Evolutionary conservation across 2,329 filamentous ascomycete genomes (phyloP), one percentile per base, ranked within the genome.

Genomic region (Leptodontidium sp.): DNA sequence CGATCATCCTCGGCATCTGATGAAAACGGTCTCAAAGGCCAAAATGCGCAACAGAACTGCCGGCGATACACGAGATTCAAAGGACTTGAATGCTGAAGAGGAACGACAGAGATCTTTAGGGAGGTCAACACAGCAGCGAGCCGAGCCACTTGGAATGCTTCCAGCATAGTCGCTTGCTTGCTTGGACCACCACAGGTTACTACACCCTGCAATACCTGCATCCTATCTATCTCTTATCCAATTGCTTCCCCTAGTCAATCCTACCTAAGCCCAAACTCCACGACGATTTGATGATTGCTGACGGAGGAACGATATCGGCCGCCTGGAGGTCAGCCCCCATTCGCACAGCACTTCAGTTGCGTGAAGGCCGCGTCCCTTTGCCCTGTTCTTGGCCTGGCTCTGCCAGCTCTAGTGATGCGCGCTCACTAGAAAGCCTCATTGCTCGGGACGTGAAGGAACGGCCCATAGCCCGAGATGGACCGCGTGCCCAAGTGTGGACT

Each of bases 261-360:
- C 69, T 68, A 65, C 68, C 71, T 68, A 71, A 71, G 71, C 69
- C 70, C 70, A 66, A 53, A 61, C 45, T 59, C 61, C 64, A 32
- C 26, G 7, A 15, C 43, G 24, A 32, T 17, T 50, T 61, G 47
- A 2, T 35, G 53, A 65, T 61, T 69, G 70, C 65, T 71, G 68
- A 68, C 68, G 57, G 38, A 59, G 53, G 32, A 62, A 70, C 68
- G 70, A 68, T 64, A 70, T 70, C 68, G 70, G 66, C 61, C 61
- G 47, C 26, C 35, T 55, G 26, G 38, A 43, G 38, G 38, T 14
- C 35, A 59, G 57, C 35, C 12, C n/a, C 38, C 21, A 58, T 40
- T 21, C 38, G 35, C 35, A 43, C 57, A 38, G 35, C n/a, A 24
- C 57, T 45, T 35, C 8, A 29, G 35, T 38, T 45, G 35, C 57